These are phyloP conservation scores for Leccinum boreale DNA, from an alignment of 768 basidiomycete species.

Conservation along the genomic window DNA sequence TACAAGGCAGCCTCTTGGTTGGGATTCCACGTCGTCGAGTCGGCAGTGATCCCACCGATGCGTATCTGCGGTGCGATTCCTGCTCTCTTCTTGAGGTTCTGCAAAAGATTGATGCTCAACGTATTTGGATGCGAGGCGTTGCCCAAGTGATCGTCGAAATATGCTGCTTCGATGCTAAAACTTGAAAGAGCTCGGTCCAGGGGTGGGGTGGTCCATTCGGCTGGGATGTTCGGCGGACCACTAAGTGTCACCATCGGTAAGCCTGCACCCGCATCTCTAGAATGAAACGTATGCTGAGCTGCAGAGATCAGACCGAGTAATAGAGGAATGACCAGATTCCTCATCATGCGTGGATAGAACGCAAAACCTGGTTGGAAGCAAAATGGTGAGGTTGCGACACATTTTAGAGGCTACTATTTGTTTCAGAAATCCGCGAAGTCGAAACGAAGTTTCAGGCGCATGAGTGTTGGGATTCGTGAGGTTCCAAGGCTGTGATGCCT, in stretches of 20 bases:
- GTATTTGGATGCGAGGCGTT: conserved; percentile 42
- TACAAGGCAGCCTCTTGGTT: conserved; percentile 28
- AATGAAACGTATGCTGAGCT: conserved; percentile 8
- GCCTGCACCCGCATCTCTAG: not conserved
- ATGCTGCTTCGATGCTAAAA: conserved; percentile 55
- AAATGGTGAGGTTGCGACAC: not conserved
- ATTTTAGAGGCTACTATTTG: no score
- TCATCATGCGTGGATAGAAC: conserved; percentile 8
- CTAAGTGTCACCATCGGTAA: conserved; percentile 31
- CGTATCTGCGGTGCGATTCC: conserved; percentile 45
- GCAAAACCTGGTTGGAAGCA: not conserved
- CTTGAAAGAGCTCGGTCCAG: conserved; percentile 47
- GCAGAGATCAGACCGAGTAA: conserved; percentile 1
- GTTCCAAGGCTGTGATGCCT: not conserved
- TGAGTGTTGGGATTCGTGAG: no score
- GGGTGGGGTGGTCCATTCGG: conserved; percentile 39
- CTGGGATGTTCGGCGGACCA: conserved; percentile 42
- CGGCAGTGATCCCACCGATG: conserved; percentile 56
- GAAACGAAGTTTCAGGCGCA: no score
- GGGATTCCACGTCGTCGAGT: conserved; percentile 48
- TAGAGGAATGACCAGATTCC: not conserved
- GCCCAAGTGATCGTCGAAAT: conserved; percentile 49
- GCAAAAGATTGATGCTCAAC: conserved; percentile 42
- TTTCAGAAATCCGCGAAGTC: no score
- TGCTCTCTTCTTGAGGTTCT: conserved; percentile 44